A percentile compares a stretch with the other conserved stretches of the same genome.
Conservation (phyloP, 176 grass and related monocot species). For the bread wheat (Triticum aestivum) region IWGSC_CS_RefSeq_v2.1 NC_057808.1:213480289-213480788, state of each 20-base stretch:
- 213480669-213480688: background rate
- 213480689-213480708: conserved; percentile 73
- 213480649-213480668: conserved; percentile 42
- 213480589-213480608: conserved; percentile 45
- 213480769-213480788: conserved; percentile 51
- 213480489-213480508: conserved; percentile 27
- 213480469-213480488: background rate
- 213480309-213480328: no score
- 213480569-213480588: conserved; percentile 56
- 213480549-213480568: conserved; percentile 39
- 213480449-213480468: background rate
- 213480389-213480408: background rate
- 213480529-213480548: conserved; percentile 28
- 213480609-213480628: conserved; percentile 47
- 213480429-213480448: background rate
- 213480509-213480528: conserved; percentile 18
- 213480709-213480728: conserved; percentile 72
- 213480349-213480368: background rate
- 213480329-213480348: background rate
- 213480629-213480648: conserved; percentile 64
- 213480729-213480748: conserved; percentile 55
- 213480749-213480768: conserved; percentile 54
- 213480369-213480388: background rate
- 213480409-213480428: background rate
- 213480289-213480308: no score